Conservation (phyloP, 495 filamentous ascomycete species). For the Penicillium chermesinum region DNA sequence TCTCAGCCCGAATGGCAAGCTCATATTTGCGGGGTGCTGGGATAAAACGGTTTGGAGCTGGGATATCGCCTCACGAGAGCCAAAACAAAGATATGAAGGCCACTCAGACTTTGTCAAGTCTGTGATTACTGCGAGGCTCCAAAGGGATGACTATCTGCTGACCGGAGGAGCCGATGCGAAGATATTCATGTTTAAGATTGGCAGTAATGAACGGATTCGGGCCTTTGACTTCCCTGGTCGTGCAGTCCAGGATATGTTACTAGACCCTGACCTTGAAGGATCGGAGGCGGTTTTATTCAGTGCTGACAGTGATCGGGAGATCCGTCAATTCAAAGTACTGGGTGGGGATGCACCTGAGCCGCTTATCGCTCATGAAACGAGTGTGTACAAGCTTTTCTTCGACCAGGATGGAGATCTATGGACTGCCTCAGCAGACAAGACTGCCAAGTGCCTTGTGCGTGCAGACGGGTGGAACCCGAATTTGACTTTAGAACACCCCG, state of each 20-base stretch:
- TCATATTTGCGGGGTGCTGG: conserved; percentile 85
- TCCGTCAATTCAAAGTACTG: conserved; percentile 54
- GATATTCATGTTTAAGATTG: conserved; percentile 76
- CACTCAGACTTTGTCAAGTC: conserved; percentile 91
- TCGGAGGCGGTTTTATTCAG: conserved; percentile 60
- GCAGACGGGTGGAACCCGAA: conserved; percentile 62
- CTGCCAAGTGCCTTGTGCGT: conserved; percentile 66
- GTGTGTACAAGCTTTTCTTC: conserved; percentile 75
- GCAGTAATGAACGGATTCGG: conserved; percentile 60
- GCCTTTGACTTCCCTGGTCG: conserved; percentile 74
- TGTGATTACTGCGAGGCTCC: conserved; percentile 48
- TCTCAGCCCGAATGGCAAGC: conserved; percentile 53
- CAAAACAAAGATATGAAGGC: conserved; percentile 58
- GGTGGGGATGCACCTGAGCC: conserved; percentile 50
- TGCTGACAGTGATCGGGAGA: conserved; percentile 78
- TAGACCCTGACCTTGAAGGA: conserved; percentile 54
- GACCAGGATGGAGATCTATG: conserved; percentile 72
- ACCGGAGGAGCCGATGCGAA: conserved; percentile 83
- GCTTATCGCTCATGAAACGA: conserved; percentile 81
- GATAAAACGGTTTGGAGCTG: conserved; percentile 87
- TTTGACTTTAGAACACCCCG: conserved; percentile 70
- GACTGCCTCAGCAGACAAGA: conserved; percentile 86
- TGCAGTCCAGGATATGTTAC: conserved; percentile 65
- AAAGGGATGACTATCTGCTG: conserved; percentile 62
- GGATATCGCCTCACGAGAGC: conserved; percentile 53